Percentiles rank a stretch among this genome's conserved stretches.
These are phyloP conservation scores for Leptographium galeiforme DNA, from an alignment of 2,329 filamentous ascomycete genomes.

Conservation along the genomic window DNA sequence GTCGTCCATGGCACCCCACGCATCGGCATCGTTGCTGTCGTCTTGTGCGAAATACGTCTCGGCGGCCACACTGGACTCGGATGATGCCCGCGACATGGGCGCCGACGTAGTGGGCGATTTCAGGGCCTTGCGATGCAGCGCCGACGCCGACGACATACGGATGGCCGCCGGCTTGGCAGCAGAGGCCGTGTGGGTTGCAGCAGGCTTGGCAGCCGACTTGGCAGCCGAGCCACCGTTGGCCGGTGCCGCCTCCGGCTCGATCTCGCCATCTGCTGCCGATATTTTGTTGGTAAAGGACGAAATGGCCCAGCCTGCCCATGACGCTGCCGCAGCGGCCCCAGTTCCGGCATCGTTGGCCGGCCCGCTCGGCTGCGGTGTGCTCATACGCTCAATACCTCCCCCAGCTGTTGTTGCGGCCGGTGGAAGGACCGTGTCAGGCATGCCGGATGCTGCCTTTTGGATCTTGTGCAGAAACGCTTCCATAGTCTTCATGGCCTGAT, in stretches of 20 bases:
- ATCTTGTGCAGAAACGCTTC: slow-evolving; percentile 76
- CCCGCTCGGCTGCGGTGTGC: slow-evolving; percentile 52
- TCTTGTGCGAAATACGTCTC: slow-evolving; percentile 37
- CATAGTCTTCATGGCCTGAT: slow-evolving; percentile 80
- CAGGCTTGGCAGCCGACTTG: background rate
- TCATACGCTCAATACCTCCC: slow-evolving; percentile 55
- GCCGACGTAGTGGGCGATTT: slow-evolving; percentile 33
- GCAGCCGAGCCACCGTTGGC: slow-evolving; percentile 26
- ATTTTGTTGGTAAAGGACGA: slow-evolving; percentile 97
- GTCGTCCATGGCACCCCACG: slow-evolving; percentile 62
- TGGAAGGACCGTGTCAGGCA: slow-evolving; percentile 71
- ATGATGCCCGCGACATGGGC: slow-evolving; percentile 33
- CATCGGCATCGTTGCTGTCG: slow-evolving; percentile 52
- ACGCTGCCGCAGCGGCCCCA: slow-evolving; percentile 26
- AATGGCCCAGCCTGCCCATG: slow-evolving; percentile 95
- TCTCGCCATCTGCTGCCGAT: slow-evolving; percentile 72
- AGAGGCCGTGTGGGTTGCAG: background rate
- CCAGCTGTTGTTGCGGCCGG: slow-evolving; percentile 42
- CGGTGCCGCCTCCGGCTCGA: slow-evolving; percentile 38
- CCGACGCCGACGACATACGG: slow-evolving; percentile 38
- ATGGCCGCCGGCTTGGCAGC: slow-evolving; percentile 20
- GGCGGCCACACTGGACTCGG: slow-evolving; percentile 20
- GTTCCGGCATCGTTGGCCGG: slow-evolving; percentile 27
- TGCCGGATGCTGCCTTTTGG: slow-evolving; percentile 59
- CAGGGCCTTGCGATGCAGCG: slow-evolving; percentile 46